A percentile compares a stretch with the other conserved stretches of the same genome.
Evolutionary conservation across 225 moss, liverwort and hornwort genomes (phyloP).

Genomic region (Polytrichum formosum): DNA sequence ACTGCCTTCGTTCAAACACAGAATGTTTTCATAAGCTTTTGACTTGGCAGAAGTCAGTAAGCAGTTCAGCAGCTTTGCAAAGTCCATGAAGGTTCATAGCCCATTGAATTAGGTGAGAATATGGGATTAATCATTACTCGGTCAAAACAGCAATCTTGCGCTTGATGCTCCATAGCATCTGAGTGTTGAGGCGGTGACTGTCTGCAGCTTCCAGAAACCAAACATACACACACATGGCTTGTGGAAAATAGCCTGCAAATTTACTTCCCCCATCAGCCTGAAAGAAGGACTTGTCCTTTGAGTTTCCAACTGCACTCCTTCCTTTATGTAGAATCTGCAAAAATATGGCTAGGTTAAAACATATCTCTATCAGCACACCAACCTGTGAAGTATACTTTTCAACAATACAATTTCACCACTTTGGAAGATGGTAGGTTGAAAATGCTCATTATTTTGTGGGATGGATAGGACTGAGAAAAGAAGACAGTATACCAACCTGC

Average conservation of each 20-base stretch:
- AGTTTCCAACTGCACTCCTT: slow-evolving; percentile 37
- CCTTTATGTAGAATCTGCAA: slow-evolving; percentile 49
- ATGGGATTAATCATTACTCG: slow-evolving; percentile 34
- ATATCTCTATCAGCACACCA: neutral
- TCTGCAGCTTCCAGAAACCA: slow-evolving; percentile 75
- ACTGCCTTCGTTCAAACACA: neutral
- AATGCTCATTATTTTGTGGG: no score
- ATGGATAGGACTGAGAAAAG: neutral
- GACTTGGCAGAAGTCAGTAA: no score
- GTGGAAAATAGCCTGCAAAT: slow-evolving; percentile 64
- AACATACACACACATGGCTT: slow-evolving; percentile 57
- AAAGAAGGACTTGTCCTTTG: slow-evolving; percentile 31
- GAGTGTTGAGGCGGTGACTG: slow-evolving; percentile 66
- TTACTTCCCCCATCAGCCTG: slow-evolving; percentile 40
- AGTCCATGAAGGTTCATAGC: neutral
- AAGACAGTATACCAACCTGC: slow-evolving; percentile 31
- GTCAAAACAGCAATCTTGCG: slow-evolving; percentile 52
- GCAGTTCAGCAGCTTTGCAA: no score
- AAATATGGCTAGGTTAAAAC: neutral
- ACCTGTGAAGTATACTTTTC: neutral
- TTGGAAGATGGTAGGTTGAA: neutral
- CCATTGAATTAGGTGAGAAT: slow-evolving; percentile 3
- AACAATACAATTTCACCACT: neutral
- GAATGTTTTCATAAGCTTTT: no score
- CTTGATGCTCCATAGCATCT: slow-evolving; percentile 74